Conservation (phyloP, 306 rosid genomes). For the Dalbergia oliveri region DNA sequence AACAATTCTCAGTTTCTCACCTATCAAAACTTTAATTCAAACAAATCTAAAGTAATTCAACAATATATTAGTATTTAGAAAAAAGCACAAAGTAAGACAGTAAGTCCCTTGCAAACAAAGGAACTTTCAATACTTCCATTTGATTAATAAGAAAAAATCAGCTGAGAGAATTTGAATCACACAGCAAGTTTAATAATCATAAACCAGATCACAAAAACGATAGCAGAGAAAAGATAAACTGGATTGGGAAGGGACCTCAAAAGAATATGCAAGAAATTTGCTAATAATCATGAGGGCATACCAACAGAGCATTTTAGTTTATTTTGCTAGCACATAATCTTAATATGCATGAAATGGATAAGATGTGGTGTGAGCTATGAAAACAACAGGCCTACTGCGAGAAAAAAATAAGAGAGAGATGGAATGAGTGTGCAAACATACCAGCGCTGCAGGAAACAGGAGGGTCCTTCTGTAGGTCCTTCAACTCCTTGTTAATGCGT, state of each 20-base stretch:
- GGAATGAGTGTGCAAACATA: constrained; percentile 24
- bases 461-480: constrained; percentile 74
- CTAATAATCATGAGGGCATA: too few species aligned
- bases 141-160: background rate
- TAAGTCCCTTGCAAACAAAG: too few species aligned
- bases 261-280: too few species aligned
- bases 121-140: too few species aligned
- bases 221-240: too few species aligned
- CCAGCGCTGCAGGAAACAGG: constrained; percentile 78
- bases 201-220: background rate
- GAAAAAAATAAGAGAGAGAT: background rate
- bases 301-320: background rate
- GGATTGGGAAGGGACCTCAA: background rate
- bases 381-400: background rate
- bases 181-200: background rate
- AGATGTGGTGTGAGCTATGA: background rate
- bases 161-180: background rate
- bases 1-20: background rate
- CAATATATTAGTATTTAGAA: background rate
- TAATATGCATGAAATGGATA: background rate
- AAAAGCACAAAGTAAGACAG: background rate
- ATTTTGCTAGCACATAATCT: background rate
- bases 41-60: background rate
- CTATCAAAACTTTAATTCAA: background rate
- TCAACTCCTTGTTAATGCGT: constrained; percentile 70